These are phyloP conservation scores for Globisporangium mamillatum DNA, from an alignment of 352 stramenopile genomes.

Conservation along the genomic window DNA sequence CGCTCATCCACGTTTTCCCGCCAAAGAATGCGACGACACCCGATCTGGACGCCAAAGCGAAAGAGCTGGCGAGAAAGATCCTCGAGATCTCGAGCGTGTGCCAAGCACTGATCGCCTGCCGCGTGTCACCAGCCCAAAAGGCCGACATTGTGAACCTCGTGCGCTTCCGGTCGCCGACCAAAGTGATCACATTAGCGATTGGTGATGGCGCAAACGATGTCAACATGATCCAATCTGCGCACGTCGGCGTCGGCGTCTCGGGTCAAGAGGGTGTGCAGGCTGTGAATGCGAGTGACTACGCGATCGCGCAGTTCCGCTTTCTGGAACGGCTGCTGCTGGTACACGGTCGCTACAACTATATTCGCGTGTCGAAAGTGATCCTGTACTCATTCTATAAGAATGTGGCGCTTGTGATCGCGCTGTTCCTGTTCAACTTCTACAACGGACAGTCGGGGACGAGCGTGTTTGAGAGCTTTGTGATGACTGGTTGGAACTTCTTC, in stretches of 20 bases:
- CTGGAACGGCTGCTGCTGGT: conserved; percentile 94
- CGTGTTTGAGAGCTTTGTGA: conserved; percentile 83
- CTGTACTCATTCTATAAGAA: conserved; percentile 89
- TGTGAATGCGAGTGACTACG: conserved; percentile 91
- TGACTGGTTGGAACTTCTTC: conserved; percentile 81
- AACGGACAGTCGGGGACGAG: conserved; percentile 81
- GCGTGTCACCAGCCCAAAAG: conserved; percentile 83
- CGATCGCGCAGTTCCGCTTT: conserved; percentile 92
- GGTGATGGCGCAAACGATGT: conserved; percentile 95
- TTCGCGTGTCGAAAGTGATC: conserved; percentile 93
- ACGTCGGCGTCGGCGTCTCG: conserved; percentile 93
- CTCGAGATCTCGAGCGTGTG: conserved; percentile 60
- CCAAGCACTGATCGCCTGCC: conserved; percentile 73
- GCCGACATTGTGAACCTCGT: conserved; percentile 78
- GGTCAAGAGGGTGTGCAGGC: conserved; percentile 90
- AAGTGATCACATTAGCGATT: conserved; percentile 88
- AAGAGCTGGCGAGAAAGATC: conserved; percentile 51
- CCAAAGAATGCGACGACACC: conserved; percentile 34
- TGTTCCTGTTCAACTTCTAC: conserved; percentile 83
- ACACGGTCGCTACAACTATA: conserved; percentile 97
- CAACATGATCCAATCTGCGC: conserved; percentile 93
- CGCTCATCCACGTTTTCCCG: conserved; percentile 69
- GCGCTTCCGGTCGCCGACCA: conserved; percentile 40
- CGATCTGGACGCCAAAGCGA: conserved; percentile 32
- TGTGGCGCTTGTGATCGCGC: conserved; percentile 56